Conservation (phyloP, 495 filamentous ascomycete genomes). For the Niebla homalea region DNA sequence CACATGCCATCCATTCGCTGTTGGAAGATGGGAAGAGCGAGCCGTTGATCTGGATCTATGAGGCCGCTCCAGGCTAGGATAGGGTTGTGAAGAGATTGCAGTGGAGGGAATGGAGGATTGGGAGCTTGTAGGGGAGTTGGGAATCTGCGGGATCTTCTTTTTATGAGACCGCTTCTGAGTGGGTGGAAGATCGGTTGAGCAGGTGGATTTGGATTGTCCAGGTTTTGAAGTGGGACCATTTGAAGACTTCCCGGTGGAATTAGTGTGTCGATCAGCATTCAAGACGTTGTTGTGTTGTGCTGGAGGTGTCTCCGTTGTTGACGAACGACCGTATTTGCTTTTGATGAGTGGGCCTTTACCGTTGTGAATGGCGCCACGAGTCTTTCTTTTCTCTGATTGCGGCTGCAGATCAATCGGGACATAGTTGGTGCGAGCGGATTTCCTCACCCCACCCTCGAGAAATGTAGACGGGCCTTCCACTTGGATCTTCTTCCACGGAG, state of each 20-base stretch:
- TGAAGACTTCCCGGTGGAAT: slow-evolving; percentile 6
- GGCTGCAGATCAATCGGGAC: slow-evolving; percentile 59
- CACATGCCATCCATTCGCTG: slow-evolving; percentile 9
- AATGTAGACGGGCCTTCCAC: slow-evolving; percentile 82
- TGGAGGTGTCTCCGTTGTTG: not conserved
- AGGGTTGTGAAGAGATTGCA: slow-evolving; percentile 8
- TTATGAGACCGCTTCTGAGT: slow-evolving; percentile 10
- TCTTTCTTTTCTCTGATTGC: slow-evolving; percentile 47
- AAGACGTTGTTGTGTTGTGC: not conserved
- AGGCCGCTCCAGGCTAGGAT: not conserved
- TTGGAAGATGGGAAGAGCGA: not conserved
- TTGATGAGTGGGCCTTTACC: slow-evolving; percentile 12
- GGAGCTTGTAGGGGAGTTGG: not conserved
- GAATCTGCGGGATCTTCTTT: slow-evolving; percentile 3
- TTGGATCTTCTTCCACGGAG: slow-evolving; percentile 85
- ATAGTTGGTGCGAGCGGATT: slow-evolving; percentile 70
- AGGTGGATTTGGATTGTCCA: not conserved
- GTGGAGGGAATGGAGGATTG: not conserved
- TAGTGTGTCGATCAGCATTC: not conserved
- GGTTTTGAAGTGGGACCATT: slow-evolving; percentile 10
- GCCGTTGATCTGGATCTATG: not conserved
- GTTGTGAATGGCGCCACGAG: slow-evolving; percentile 29
- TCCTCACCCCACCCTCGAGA: slow-evolving; percentile 65
- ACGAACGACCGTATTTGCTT: slow-evolving; percentile 16
- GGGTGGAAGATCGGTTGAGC: not conserved